Percentiles rank a stretch among this genome's conserved stretches.
Evolutionary conservation across 176 grass and related monocot genomes (phyloP).

Genomic region (Oryza australiensis): DNA sequence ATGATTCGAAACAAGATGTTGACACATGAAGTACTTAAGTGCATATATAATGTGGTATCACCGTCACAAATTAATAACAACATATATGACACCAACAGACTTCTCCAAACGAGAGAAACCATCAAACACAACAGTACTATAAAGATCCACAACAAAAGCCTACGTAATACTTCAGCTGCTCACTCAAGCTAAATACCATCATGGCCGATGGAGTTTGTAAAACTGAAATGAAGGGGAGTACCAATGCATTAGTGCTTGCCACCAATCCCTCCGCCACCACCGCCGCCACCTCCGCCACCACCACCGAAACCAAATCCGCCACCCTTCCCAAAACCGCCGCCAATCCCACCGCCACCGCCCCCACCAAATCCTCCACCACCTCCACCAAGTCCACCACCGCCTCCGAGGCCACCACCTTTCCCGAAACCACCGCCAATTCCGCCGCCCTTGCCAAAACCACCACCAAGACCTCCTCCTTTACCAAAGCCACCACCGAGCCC

Average conservation of each 20-base stretch:
- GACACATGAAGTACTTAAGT: neutral
- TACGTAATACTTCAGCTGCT: neutral
- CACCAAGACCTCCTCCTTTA: conserved; percentile 24
- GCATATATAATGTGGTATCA: neutral
- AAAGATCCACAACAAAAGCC: neutral
- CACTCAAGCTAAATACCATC: neutral
- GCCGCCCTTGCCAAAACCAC: conserved; percentile 6
- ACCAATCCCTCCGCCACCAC: neutral
- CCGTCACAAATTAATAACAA: neutral
- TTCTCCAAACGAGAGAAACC: neutral
- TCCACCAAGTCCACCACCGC: no score
- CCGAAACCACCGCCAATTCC: neutral
- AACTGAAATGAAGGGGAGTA: neutral
- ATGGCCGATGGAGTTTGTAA: neutral
- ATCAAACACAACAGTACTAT: neutral
- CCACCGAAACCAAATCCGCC: neutral
- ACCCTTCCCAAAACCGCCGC: conserved; percentile 8
- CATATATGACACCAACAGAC: neutral
- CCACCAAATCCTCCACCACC: neutral
- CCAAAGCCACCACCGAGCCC: conserved; percentile 34
- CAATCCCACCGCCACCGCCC: neutral
- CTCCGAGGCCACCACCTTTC: neutral
- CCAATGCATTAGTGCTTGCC: neutral
- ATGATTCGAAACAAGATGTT: neutral
- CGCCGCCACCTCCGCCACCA: no score